Evolutionary conservation across 1,284 basidiomycete genomes (phyloP).

Genomic region (Rhodofomes roseus): DNA sequence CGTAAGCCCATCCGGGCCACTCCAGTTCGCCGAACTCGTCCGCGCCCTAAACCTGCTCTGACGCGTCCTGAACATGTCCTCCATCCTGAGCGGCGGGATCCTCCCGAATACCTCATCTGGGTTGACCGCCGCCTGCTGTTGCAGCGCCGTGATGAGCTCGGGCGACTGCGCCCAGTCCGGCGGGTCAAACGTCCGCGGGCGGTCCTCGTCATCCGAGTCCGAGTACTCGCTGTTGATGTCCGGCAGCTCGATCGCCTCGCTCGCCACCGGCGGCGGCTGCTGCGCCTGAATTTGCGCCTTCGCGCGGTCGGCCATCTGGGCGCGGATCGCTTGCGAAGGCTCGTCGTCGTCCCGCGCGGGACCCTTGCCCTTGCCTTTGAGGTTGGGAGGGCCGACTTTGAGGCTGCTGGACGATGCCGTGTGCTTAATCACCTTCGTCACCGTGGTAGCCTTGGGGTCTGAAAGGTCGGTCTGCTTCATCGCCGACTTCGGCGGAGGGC

Average conservation of each 20-base stretch:
- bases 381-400: slow-evolving; percentile 6
- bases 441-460: slow-evolving; percentile 9
- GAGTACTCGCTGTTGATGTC: slow-evolving; percentile 96
- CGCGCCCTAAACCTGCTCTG: slow-evolving; percentile 82
- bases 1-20: slow-evolving; percentile 80
- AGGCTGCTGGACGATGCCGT: slow-evolving; percentile 6
- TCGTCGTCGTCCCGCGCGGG: slow-evolving; percentile 36
- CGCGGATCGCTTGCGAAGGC: slow-evolving; percentile 58
- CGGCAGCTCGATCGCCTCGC: slow-evolving; percentile 86
- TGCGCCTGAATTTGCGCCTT: slow-evolving; percentile 65
- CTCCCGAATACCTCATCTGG: slow-evolving; percentile 91
- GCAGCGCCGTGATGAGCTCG: slow-evolving; percentile 71
- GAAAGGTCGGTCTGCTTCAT: slow-evolving; percentile 24
- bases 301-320: slow-evolving; percentile 63
- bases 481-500: slow-evolving; percentile 25
- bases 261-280: slow-evolving; percentile 41
- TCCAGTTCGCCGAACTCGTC: slow-evolving; percentile 93
- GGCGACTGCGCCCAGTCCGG: slow-evolving; percentile 92
- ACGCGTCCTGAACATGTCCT: slow-evolving; percentile 74
- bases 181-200: slow-evolving; percentile 65
- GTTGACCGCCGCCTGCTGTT: slow-evolving; percentile 79
- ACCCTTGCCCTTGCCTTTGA: slow-evolving; percentile 35
- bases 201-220: slow-evolving; percentile 87
- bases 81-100: slow-evolving; percentile 83
- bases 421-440: slow-evolving; percentile 11